Evolutionary conservation across 345 rosid genomes (phyloP).

Genomic region (Boechera retrofracta): DNA sequence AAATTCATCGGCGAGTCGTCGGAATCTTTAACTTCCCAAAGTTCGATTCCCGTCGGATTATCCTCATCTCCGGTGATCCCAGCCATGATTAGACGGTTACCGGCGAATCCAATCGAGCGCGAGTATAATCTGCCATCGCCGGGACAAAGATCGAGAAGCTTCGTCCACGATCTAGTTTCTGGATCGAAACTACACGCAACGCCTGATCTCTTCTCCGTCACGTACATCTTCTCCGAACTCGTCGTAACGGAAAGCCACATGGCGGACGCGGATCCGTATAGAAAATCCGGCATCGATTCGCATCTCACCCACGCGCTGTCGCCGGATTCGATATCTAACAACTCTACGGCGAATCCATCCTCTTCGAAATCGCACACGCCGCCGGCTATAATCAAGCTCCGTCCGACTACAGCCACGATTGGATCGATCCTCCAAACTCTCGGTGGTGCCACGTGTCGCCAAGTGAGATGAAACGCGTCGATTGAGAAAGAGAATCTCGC

Average conservation of each 20-base stretch:
- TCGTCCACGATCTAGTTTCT: conserved; percentile 56
- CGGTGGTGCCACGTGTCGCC: conserved; percentile 69
- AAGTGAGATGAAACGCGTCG: conserved; percentile 67
- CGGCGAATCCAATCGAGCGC: conserved; percentile 47
- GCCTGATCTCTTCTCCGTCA: conserved; percentile 63
- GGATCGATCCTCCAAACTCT: conserved; percentile 73
- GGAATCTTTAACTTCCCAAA: conserved; percentile 52
- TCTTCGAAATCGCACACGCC: conserved; percentile 75
- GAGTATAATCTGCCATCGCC: conserved; percentile 28
- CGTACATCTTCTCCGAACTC: conserved; percentile 47
- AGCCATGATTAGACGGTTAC: conserved; percentile 52
- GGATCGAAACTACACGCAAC: conserved; percentile 57
- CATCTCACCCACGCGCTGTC: conserved; percentile 54
- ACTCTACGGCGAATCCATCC: conserved; percentile 70
- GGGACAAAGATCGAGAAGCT: conserved; percentile 55
- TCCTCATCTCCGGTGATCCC: conserved; percentile 50
- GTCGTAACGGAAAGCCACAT: conserved; percentile 68
- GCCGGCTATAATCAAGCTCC: conserved; percentile 58
- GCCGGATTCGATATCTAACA: conserved; percentile 49
- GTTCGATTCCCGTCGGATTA: conserved; percentile 48
- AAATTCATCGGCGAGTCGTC: conserved; percentile 40
- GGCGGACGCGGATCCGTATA: conserved; percentile 62
- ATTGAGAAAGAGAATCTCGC: conserved; percentile 64
- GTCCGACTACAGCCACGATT: conserved; percentile 61
- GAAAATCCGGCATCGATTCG: conserved; percentile 60